Conservation (phyloP, 2,329 filamentous ascomycete genomes). For the Alternaria arbusti region DNA sequence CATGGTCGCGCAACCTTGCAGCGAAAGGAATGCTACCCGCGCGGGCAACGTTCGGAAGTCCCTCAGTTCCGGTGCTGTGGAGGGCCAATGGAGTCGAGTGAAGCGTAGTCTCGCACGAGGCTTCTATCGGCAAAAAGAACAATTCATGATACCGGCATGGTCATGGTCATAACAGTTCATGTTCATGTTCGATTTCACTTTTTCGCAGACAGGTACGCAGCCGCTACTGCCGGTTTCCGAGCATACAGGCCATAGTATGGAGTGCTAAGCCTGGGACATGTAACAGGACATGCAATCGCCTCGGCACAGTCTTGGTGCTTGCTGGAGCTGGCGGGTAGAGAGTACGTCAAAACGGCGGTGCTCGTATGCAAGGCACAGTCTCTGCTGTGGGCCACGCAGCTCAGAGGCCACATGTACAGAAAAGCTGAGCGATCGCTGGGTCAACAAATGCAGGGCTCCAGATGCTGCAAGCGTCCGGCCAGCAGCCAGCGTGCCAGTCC, state of each 20-base stretch:
- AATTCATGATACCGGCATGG: not conserved
- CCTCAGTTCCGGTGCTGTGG: constrained; percentile 8
- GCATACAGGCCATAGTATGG: not conserved
- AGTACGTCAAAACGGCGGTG: not conserved
- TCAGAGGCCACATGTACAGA: not conserved
- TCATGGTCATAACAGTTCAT: too few relatives aligned
- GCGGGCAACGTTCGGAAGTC: constrained; percentile 12
- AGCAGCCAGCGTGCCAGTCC: not conserved
- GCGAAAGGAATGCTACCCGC: constrained; percentile 5
- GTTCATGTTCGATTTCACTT: not conserved
- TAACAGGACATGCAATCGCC: not conserved
- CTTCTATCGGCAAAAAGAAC: not conserved
- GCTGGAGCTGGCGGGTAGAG: not conserved
- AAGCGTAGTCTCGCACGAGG: not conserved
- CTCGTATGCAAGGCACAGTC: constrained; percentile 2
- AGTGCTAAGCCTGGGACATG: constrained; percentile 1
- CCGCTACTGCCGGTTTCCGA: not conserved
- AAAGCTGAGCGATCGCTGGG: not conserved
- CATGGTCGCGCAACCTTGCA: constrained; percentile 8
- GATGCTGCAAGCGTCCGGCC: not conserved
- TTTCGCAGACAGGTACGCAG: not conserved
- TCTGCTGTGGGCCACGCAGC: not conserved
- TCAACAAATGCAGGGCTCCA: not conserved
- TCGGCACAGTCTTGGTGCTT: constrained; percentile 2
- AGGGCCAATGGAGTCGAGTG: not conserved